These are phyloP conservation scores for Sphagnum contortum DNA, from an alignment of 225 moss, liverwort and hornwort species.

Conservation along the genomic window DNA sequence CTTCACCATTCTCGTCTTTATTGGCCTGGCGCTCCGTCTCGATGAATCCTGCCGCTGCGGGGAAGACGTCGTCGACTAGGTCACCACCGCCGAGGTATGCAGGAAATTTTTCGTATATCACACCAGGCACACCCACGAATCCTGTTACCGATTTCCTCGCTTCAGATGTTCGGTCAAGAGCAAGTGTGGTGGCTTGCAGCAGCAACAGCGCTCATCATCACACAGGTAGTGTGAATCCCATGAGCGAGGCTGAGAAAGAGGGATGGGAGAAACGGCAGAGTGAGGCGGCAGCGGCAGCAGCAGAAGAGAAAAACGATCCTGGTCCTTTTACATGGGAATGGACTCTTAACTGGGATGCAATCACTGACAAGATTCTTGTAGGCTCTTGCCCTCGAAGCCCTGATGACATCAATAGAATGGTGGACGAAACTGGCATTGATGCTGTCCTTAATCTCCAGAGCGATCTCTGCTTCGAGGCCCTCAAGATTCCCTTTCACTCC, in stretches of 20 bases:
- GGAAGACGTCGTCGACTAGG: not conserved
- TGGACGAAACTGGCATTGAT: slow-evolving; percentile 49
- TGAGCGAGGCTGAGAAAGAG: slow-evolving; percentile 42
- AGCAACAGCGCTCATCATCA: too few relatives aligned
- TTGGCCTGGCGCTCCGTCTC: not conserved
- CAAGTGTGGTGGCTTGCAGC: not conserved
- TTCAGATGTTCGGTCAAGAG: not conserved
- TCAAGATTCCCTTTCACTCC: slow-evolving; percentile 41
- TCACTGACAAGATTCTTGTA: slow-evolving; percentile 30
- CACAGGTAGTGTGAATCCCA: slow-evolving; percentile 11
- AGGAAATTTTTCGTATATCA: not conserved
- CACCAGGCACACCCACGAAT: slow-evolving; percentile 1
- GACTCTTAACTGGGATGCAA: slow-evolving; percentile 41
- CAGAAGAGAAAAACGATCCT: slow-evolving; percentile 20
- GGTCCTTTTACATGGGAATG: slow-evolving; percentile 48
- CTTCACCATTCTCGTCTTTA: not conserved
- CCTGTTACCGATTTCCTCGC: not conserved
- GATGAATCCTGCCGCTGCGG: slow-evolving; percentile 1
- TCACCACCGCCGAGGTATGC: not conserved
- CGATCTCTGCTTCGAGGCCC: slow-evolving; percentile 45
- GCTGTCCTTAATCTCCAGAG: slow-evolving; percentile 50
- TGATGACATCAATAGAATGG: slow-evolving; percentile 36
- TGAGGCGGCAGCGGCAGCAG: slow-evolving; percentile 33
- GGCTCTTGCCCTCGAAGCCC: slow-evolving; percentile 54
- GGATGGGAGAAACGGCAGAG: slow-evolving; percentile 57